phyloP scores from a whole-genome alignment of 2,329 filamentous ascomycete genomes.

The Sporothrix humicola region DNA sequence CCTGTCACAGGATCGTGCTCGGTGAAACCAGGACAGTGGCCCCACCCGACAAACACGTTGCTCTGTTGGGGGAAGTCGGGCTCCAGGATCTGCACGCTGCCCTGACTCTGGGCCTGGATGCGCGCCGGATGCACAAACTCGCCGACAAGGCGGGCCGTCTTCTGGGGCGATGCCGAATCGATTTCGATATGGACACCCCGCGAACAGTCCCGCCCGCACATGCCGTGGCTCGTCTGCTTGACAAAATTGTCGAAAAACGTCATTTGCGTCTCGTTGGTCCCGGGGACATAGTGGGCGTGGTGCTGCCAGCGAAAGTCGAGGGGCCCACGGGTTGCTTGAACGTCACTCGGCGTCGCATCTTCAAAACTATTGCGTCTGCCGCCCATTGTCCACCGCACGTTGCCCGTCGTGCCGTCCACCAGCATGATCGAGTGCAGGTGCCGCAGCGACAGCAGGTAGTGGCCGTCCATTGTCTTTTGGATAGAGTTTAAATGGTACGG shows the following conservation, averaged over 20 bases:
- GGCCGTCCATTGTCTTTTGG: constrained; percentile 51
- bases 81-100: constrained; percentile 58
- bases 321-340: neutral
- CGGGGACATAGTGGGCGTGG: constrained; percentile 52
- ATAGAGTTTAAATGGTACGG: constrained; percentile 59
- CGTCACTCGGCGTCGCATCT: constrained; percentile 37
- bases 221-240: constrained; percentile 48
- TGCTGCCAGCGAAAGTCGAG: constrained; percentile 52
- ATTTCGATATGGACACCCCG: constrained; percentile 55
- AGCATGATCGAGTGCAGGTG: constrained; percentile 50
- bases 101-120: constrained; percentile 44
- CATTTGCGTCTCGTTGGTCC: constrained; percentile 48
- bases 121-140: constrained; percentile 53
- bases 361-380: constrained; percentile 53
- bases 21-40: constrained; percentile 54
- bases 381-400: constrained; percentile 55
- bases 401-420: constrained; percentile 50
- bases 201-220: constrained; percentile 42
- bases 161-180: constrained; percentile 46
- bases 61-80: constrained; percentile 45
- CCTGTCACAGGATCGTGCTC: constrained; percentile 54
- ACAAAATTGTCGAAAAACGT: constrained; percentile 58
- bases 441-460: constrained; percentile 55
- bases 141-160: constrained; percentile 53
- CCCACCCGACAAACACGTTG: constrained; percentile 63